These are phyloP conservation scores for Ophiosphaerella korrae DNA, from an alignment of 2,329 filamentous ascomycete species.

Conservation along the genomic window DNA sequence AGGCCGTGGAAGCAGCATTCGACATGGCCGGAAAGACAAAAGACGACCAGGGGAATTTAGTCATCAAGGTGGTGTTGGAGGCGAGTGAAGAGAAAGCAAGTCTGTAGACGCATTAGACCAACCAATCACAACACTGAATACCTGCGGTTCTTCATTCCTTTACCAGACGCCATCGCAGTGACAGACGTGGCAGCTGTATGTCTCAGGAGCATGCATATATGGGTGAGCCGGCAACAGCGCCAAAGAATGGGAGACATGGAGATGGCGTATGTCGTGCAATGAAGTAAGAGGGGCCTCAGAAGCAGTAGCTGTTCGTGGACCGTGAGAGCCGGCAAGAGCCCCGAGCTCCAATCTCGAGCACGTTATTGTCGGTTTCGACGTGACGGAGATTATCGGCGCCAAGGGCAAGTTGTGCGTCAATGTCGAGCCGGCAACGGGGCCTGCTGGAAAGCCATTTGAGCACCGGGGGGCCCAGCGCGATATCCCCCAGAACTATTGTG, in stretches of 20 bases:
- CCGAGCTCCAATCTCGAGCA: too few species aligned
- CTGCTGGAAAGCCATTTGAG: conserved; percentile 62
- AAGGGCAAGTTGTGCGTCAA: conserved; percentile 68
- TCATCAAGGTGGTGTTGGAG: conserved; percentile 71
- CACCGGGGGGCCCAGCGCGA: conserved; percentile 60
- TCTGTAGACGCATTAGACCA: conserved; percentile 7
- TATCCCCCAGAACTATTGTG: conserved; percentile 67
- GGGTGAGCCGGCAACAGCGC: too few species aligned
- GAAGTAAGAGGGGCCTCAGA: too few species aligned
- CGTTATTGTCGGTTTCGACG: conserved; percentile 57
- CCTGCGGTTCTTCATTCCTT: too few species aligned
- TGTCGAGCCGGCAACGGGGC: conserved; percentile 58
- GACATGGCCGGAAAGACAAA: conserved; percentile 71
- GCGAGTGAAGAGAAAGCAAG: conserved; percentile 38
- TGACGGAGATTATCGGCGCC: conserved; percentile 70
- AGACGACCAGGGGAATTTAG: conserved; percentile 70
- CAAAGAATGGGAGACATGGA: too few species aligned
- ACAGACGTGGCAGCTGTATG: too few species aligned
- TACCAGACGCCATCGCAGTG: too few species aligned
- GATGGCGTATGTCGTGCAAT: too few species aligned
- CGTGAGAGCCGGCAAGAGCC: too few species aligned
- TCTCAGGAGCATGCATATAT: too few species aligned
- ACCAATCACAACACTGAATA: too few species aligned
- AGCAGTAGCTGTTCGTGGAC: too few species aligned
- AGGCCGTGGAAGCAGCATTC: conserved; percentile 67